These are phyloP conservation scores for Cicer bijugum DNA, from an alignment of 306 rosid species.

Conservation along the genomic window DNA sequence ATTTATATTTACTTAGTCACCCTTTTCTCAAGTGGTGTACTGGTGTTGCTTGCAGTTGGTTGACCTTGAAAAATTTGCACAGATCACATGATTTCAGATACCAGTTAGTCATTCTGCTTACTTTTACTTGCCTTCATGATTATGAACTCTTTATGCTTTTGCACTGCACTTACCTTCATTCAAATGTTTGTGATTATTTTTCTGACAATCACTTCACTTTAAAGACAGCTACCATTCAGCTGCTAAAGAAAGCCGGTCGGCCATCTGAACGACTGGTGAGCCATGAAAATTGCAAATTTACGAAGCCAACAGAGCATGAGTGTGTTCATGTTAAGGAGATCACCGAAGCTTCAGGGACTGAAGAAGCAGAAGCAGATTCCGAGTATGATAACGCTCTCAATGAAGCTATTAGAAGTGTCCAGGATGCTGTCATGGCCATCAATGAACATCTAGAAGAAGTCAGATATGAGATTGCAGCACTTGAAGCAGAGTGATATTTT, in stretches of 20 bases:
- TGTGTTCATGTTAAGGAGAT: slow-evolving; percentile 82
- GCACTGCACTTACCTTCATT: slow-evolving; percentile 9
- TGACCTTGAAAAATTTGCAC: slow-evolving; percentile 1
- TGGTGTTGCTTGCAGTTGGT: slow-evolving; percentile 32
- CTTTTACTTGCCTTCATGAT: background rate
- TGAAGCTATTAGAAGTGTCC: slow-evolving; percentile 89
- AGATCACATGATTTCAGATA: slow-evolving; percentile 16
- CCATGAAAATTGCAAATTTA: slow-evolving; percentile 78
- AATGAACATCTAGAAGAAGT: slow-evolving; percentile 90
- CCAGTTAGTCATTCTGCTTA: slow-evolving; percentile 5
- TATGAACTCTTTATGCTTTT: slow-evolving; percentile 6
- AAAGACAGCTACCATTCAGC: slow-evolving; percentile 82
- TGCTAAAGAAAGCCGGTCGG: slow-evolving; percentile 81
- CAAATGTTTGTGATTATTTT: slow-evolving; percentile 25
- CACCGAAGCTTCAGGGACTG: slow-evolving; percentile 83
- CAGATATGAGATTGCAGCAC: slow-evolving; percentile 92
- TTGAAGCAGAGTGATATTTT: slow-evolving; percentile 59
- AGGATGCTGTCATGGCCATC: slow-evolving; percentile 77
- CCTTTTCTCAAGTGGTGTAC: background rate
- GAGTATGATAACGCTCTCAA: slow-evolving; percentile 84
- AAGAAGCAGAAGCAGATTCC: slow-evolving; percentile 92
- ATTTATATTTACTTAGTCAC: background rate
- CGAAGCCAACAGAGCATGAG: slow-evolving; percentile 69
- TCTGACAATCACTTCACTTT: slow-evolving; percentile 47
- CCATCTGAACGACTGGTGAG: slow-evolving; percentile 84